Percentiles rank a stretch among this genome's conserved stretches.
These are phyloP conservation scores for Sphaerostilbella broomeana DNA, from an alignment of 2,329 filamentous ascomycete genomes.

Conservation along the genomic window DNA sequence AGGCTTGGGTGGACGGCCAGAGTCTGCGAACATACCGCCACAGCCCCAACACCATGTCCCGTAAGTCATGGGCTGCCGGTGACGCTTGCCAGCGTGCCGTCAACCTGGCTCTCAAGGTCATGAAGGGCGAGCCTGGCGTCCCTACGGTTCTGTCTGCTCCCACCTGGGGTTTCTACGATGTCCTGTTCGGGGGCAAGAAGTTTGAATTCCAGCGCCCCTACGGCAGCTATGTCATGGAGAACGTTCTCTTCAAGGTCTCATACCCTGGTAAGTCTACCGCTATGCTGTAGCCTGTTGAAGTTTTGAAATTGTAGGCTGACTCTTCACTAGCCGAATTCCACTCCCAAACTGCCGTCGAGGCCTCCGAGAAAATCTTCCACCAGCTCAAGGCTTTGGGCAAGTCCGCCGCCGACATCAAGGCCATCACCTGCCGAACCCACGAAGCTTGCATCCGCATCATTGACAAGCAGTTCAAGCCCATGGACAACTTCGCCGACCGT, in stretches of 20 bases:
- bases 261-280: constrained; percentile 65
- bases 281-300: neutral
- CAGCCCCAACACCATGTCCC: constrained; percentile 97
- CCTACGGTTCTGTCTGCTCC: constrained; percentile 90
- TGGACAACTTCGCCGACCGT: constrained; percentile 99
- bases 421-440: constrained; percentile 89
- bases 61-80: constrained; percentile 98
- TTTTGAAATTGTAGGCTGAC: neutral
- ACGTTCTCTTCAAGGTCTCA: constrained; percentile 98
- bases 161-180: constrained; percentile 97
- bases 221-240: constrained; percentile 99
- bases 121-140: constrained; percentile 84
- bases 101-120: constrained; percentile 82
- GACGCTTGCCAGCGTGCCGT: constrained; percentile 96
- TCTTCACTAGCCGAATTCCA: constrained; percentile 83
- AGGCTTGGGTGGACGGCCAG: constrained; percentile 97
- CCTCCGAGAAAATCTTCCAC: constrained; percentile 79
- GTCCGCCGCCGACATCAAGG: constrained; percentile 88
- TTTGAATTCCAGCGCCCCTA: constrained; percentile 96
- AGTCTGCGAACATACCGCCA: constrained; percentile 94
- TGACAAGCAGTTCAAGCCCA: constrained; percentile 99
- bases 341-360: constrained; percentile 96
- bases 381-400: constrained; percentile 80
- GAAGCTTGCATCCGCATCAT: constrained; percentile 99
- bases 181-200: constrained; percentile 90